Evolutionary conservation across 345 rosid genomes (phyloP), one percentile per base, ranked within the genome.

Genomic region (Clarkia xantiana): DNA sequence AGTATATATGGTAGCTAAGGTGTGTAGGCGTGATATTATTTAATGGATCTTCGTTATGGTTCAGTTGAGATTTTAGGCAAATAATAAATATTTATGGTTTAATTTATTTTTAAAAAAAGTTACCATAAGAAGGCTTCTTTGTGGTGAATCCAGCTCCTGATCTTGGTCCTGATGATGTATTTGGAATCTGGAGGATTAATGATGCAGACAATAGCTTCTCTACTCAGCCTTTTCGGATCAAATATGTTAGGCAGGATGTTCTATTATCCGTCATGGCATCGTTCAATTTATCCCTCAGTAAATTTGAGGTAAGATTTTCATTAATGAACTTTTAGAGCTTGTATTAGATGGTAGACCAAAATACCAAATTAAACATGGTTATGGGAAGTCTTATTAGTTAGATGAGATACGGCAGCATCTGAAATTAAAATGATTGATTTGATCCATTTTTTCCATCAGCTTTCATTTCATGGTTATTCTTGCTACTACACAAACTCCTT

Each of bases 161-260:
- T 49, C 58, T 77, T 6, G 79, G 81, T 47, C 62, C 76, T 54
- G 83, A 59, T 54, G 83, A 74, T 18, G 42, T 65, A 22, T 48
- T 53, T 73, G 98, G 89, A 42, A 70, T 78, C 48, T 91, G 98
- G 96, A 81, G 70, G 70, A 84, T 91, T 48, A 73, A 81, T 69
- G 94, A 91, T 56, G 55, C 55, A 49, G 96, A 84, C 45, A 86
- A 81, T 63, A 86, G 87, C 65, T 91, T 91, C 72, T 72, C 65
- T 13, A 86, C 98, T 45, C 96, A 76, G 58, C 96, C 93, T 39
- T 91, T 91, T 53, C 75, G 80, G 50, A 79, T 86, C 62, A 83
- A 81, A 68, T 91, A 81, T 59, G 93, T 94, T 0, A 79, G 96
- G 72, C 98, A 91, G 71, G 94, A 91, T 71, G 66, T 91, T 65